Conservation (phyloP, 805 yeast genomes). For the Metschnikowia reukaufii region DNA sequence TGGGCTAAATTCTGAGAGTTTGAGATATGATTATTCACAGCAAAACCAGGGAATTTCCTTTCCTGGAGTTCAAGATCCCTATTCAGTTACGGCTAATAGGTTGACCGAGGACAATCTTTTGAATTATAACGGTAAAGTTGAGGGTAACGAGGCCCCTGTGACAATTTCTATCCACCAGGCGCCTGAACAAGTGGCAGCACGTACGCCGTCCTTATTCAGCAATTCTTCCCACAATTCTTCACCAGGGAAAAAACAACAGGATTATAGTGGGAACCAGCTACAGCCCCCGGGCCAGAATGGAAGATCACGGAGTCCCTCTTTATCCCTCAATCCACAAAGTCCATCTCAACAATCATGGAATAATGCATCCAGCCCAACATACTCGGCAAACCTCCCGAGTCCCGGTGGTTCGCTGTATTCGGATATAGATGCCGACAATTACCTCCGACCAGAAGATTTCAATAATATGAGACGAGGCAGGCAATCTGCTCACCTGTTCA, state of each 20-base stretch:
- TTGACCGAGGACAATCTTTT: conserved; percentile 21
- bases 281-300: conserved; percentile 9
- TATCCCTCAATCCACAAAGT: conserved; percentile 7
- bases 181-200: conserved; percentile 35
- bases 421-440: conserved; percentile 14
- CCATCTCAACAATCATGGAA: conserved; percentile 9
- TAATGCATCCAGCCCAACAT: conserved; percentile 8
- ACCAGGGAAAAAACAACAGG: conserved; percentile 38
- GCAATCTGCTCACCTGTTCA: conserved; percentile 30
- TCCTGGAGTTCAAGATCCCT: conserved; percentile 2
- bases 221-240: conserved; percentile 44
- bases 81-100: conserved; percentile 2
- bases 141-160: conserved; percentile 14
- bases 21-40: background rate
- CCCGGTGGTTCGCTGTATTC: conserved; percentile 17
- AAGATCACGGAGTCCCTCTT: conserved; percentile 8
- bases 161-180: conserved; percentile 24
- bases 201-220: conserved; percentile 58
- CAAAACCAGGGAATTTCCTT: conserved; percentile 7
- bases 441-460: conserved; percentile 38
- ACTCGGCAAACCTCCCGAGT: conserved; percentile 9
- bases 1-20: conserved; percentile 1
- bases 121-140: conserved; percentile 16
- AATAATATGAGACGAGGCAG: conserved; percentile 44
- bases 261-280: conserved; percentile 7